Percentiles rank a stretch among this genome's conserved stretches.
Conservation (phyloP, 2,329 filamentous ascomycete species). For the Magnaporthiopsis incrustans region DNA sequence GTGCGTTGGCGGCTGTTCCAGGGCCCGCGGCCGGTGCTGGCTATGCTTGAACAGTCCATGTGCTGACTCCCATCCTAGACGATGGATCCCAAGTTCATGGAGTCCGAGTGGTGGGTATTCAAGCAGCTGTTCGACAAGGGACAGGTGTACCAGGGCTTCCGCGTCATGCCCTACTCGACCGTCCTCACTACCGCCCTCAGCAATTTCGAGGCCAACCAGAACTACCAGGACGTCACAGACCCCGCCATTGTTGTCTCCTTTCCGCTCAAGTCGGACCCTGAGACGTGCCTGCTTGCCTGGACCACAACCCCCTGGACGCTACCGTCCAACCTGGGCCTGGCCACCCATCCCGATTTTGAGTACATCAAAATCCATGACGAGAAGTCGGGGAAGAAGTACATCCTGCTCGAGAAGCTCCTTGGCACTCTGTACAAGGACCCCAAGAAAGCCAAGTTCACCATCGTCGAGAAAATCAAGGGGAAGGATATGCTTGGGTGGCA, state of each 20-base stretch:
- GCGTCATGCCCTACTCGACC: conserved; percentile 93
- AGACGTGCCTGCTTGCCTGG: conserved; percentile 74
- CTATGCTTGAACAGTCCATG: too few species aligned
- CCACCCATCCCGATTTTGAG: conserved; percentile 68
- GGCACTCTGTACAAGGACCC: conserved; percentile 85
- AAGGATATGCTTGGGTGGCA: conserved; percentile 81
- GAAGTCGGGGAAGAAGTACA: conserved; percentile 72
- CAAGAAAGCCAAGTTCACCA: conserved; percentile 90
- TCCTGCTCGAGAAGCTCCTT: conserved; percentile 75
- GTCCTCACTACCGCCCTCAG: conserved; percentile 82
- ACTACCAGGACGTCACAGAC: conserved; percentile 89
- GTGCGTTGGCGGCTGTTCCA: conserved; percentile 25
- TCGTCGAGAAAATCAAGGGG: conserved; percentile 71
- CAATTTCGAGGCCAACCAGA: conserved; percentile 91
- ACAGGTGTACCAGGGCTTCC: conserved; percentile 80
- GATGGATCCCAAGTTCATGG: conserved; percentile 95
- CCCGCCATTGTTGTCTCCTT: conserved; percentile 85
- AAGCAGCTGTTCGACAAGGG: conserved; percentile 88
- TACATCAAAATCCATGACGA: conserved; percentile 82
- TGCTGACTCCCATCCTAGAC: conserved; percentile 42
- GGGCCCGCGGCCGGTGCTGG: too few species aligned
- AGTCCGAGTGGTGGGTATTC: conserved; percentile 94
- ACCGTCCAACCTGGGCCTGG: conserved; percentile 67
- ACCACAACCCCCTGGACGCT: conserved; percentile 78
- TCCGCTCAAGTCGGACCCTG: conserved; percentile 68